Evolutionary conservation across 2,329 filamentous ascomycete species (phyloP), one percentile per base, ranked within the genome.

Genomic region (Diplodia intermedia): DNA sequence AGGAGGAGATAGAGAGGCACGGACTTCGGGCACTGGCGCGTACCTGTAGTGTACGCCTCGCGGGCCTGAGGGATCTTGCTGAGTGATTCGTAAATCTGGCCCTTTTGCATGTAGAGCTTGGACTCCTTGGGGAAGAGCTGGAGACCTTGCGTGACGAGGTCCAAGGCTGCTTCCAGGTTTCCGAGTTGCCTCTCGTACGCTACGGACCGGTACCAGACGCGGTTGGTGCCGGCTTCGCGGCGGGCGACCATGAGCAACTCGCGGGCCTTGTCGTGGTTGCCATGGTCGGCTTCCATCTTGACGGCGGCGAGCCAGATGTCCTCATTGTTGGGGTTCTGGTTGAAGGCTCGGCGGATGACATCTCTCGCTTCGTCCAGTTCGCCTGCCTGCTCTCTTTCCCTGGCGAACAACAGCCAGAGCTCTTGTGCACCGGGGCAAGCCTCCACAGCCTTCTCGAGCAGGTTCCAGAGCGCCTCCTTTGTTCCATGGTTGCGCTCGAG

Each of bases 91-190:
- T 99, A 99, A 70, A 98, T 95, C 77, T 99, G 95, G 0, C 96
- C 95, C 81, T 99, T 99, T 83, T 97, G 92, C 91, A 98, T 97
- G 90, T 94, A 97, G 29, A 99, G 85, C 80, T 98, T 98, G 65
- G 92, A 86, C 14, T 91, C 88, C 54, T 89, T 87, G 0, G 95
- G 94, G 82, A 97, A 99, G 11, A 92, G 86, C 71, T 94, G 90
- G 43, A 99, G 83, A 1, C 91, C 95, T 76, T 96, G 90, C 69
- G 94, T 92, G 53, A 92, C 92, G 12, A 99, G 88, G 74, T 96
- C 91, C 15, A 99, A 85, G 0, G 95, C 94, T 1, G 89, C 88
- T 56, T 97, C 92, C 31, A 85, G 84, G 73, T 95, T 90, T 67
- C 90, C 91, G 26, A 92, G 84, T 72, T 97, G 92, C 15, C 95